Conservation (phyloP, 208 protist genomes). For the Angomonas ambiguus region DNA sequence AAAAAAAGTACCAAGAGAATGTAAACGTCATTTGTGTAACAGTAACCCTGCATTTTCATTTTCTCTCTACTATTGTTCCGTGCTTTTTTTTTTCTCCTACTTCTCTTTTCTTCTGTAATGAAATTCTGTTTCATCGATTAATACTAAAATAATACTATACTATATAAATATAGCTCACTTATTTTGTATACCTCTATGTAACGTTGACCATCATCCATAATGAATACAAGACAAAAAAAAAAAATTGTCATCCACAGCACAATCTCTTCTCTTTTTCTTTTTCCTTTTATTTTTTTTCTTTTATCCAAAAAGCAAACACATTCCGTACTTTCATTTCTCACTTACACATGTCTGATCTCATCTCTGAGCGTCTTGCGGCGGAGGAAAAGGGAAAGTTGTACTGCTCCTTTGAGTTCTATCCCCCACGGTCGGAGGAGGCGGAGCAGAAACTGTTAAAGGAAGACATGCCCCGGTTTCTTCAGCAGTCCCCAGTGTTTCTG, state of each 20-base stretch:
- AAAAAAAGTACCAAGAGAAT: background rate
- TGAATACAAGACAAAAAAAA: background rate
- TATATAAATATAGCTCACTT: too few species aligned
- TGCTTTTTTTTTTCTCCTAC: background rate
- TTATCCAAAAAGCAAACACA: background rate
- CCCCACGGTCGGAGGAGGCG: constrained; percentile 90
- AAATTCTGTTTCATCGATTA: constrained; percentile 1
- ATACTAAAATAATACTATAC: background rate
- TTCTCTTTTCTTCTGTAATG: background rate
- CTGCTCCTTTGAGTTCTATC: constrained; percentile 95
- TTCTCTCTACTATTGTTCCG: constrained; percentile 4
- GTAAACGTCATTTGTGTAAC: background rate
- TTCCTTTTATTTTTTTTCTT: background rate
- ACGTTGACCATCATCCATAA: too few species aligned
- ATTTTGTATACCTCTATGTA: too few species aligned
- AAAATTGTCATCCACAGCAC: background rate
- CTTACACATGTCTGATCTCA: constrained; percentile 19
- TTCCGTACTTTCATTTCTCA: background rate
- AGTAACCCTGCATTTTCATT: constrained; percentile 4
- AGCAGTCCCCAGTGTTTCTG: constrained; percentile 85
- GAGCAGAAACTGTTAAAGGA: constrained; percentile 80
- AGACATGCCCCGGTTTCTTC: constrained; percentile 75
- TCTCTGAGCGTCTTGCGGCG: constrained; percentile 24
- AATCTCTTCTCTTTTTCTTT: background rate
- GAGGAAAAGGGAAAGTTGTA: constrained; percentile 52